phyloP scores from a whole-genome alignment of 2,329 filamentous ascomycete genomes.

The Aureobasidium mangrovei region DNA sequence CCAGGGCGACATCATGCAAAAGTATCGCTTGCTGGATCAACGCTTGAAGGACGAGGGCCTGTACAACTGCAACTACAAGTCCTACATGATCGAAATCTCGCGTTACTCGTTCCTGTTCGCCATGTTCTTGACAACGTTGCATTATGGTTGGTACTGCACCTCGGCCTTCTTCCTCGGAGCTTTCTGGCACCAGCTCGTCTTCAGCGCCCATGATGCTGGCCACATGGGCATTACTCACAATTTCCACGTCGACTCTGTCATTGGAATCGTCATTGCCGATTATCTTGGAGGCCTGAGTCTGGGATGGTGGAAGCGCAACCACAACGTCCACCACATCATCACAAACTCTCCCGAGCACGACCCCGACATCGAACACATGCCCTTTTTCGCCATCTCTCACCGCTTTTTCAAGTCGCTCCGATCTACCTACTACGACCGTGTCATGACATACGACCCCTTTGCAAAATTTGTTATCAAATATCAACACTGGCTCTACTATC shows the following conservation, averaged over 20 bases:
- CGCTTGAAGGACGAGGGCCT: conserved; percentile 65
- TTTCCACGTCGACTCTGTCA: conserved; percentile 71
- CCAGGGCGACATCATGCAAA: conserved; percentile 66
- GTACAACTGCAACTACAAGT: conserved; percentile 74
- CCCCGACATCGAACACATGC: conserved; percentile 74
- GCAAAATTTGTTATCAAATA: conserved; percentile 52
- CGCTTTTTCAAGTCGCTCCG: conserved; percentile 55
- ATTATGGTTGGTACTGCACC: conserved; percentile 38
- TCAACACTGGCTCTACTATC: conserved; percentile 62
- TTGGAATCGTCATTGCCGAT: conserved; percentile 85
- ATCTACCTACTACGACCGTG: conserved; percentile 58
- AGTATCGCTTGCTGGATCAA: conserved; percentile 71
- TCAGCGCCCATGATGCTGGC: conserved; percentile 87
- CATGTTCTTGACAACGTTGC: conserved; percentile 46
- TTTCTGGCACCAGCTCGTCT: conserved; percentile 92
- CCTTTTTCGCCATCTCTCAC: conserved; percentile 59
- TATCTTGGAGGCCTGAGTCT: conserved; percentile 82
- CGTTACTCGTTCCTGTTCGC: conserved; percentile 63
- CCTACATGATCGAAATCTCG: conserved; percentile 64
- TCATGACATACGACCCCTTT: conserved; percentile 53
- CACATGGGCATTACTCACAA: conserved; percentile 96
- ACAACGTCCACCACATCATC: conserved; percentile 42
- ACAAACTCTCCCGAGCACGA: conserved; percentile 94
- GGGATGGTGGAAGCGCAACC: conserved; percentile 59
- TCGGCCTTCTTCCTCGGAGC: conserved; percentile 69